These are phyloP conservation scores for Didymella arachidicola DNA, from an alignment of 2,329 filamentous ascomycete genomes.

Conservation along the genomic window DNA sequence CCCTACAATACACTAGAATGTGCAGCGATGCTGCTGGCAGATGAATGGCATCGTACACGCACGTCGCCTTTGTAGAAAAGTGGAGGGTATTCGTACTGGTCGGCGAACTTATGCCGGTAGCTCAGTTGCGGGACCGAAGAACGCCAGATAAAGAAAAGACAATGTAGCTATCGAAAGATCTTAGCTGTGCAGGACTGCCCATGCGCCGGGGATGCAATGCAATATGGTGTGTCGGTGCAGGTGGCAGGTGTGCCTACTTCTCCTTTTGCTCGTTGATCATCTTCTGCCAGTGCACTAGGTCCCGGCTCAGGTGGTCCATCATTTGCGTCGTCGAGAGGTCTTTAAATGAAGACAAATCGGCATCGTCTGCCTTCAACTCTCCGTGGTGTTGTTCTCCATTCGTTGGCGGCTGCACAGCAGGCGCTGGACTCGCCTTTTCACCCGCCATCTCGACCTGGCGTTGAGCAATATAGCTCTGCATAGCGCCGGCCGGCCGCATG, in stretches of 20 bases:
- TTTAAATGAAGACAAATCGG: constrained; percentile 64
- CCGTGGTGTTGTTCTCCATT: constrained; percentile 34
- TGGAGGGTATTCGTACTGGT: constrained; percentile 45
- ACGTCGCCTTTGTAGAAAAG: constrained; percentile 25
- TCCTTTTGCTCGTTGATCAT: constrained; percentile 44
- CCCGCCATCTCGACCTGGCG: constrained; percentile 87
- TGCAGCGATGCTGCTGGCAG: constrained; percentile 11
- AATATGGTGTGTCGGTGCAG: background rate
- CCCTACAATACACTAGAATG: constrained; percentile 15
- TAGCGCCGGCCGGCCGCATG: constrained; percentile 81
- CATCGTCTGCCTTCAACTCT: constrained; percentile 54
- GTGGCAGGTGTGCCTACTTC: constrained; percentile 28
- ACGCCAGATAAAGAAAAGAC: constrained; percentile 27
- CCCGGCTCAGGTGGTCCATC: constrained; percentile 85
- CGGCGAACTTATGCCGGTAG: constrained; percentile 16
- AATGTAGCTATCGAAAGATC: background rate
- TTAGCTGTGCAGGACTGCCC: constrained; percentile 2
- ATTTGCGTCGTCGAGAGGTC: constrained; percentile 82
- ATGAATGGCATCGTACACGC: background rate
- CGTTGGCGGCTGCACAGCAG: constrained; percentile 36
- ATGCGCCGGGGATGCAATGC: constrained; percentile 18
- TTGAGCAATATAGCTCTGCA: constrained; percentile 87
- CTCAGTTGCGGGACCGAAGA: constrained; percentile 13
- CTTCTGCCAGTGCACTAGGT: constrained; percentile 85
- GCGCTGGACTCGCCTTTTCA: constrained; percentile 51